Evolutionary conservation across 1,284 basidiomycete genomes (phyloP).

Genomic region (Puccinia polysora): DNA sequence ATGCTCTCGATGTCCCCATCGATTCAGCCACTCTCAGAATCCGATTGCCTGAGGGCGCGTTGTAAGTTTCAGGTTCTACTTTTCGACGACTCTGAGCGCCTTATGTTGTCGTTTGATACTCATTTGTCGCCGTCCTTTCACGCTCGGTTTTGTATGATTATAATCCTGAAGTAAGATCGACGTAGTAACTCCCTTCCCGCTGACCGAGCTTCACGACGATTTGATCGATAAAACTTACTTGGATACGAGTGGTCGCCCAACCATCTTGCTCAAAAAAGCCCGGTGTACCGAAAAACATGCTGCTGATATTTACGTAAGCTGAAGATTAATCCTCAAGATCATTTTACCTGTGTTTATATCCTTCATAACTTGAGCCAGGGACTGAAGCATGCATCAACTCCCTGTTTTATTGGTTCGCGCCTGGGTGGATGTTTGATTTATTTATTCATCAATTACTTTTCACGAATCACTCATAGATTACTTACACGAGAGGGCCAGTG

Average conservation of each 20-base stretch:
- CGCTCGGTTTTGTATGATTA: constrained; percentile 34
- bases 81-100: neutral
- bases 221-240: constrained; percentile 78
- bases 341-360: constrained; percentile 45
- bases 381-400: constrained; percentile 49
- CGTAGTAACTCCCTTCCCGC: constrained; percentile 71
- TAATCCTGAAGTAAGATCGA: constrained; percentile 64
- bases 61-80: constrained; percentile 56
- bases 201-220: constrained; percentile 60
- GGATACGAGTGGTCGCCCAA: constrained; percentile 83
- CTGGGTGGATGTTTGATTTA: constrained; percentile 6
- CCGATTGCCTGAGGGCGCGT: constrained; percentile 87
- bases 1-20: constrained; percentile 72
- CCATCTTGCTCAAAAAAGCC: constrained; percentile 68
- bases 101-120: neutral
- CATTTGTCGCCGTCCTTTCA: constrained; percentile 1
- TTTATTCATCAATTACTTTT: neutral
- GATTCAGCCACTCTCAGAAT: constrained; percentile 74
- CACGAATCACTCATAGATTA: constrained; percentile 60
- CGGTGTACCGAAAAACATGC: constrained; percentile 74
- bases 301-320: constrained; percentile 58
- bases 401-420: constrained; percentile 45
- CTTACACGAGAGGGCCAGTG: constrained; percentile 70
- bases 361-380: constrained; percentile 14
- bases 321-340: constrained; percentile 63